Base-by-base conservation (phyloP, 345 rosid species). In the Clarkia xantiana region DNA sequence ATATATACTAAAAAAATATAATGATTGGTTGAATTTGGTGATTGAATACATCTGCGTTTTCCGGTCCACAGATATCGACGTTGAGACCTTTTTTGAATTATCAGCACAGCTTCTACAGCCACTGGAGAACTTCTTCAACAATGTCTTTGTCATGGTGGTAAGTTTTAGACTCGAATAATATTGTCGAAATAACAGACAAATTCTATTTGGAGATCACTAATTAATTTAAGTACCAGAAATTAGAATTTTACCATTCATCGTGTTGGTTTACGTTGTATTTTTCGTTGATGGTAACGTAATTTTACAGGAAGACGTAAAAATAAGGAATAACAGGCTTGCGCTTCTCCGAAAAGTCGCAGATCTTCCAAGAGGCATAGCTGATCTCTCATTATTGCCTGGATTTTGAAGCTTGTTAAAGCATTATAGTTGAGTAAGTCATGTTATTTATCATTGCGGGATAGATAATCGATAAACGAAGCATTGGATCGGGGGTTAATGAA, bases 81-180 rank as follows among this genome's bases (percentile, higher is more conserved):
- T 90, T 25, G 91, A 79, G 53, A 78, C 82, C 52, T 86, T 86
- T 69, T 62, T 81, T 18, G 86, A 83, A 65, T 56, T 71, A 59
- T 90, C 97, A 22, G 71, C 62, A 18, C 64, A 64, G 56, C 71
- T 90, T 43, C 29, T 86, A 14, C 78, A 76, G 34, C 96, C 97
- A 11, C 82, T 90, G 0, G 97, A 83, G 62, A 82, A 86, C 57
- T 90, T 90, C 70, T 90, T 90, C 71, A 69, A 86, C 64, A 59
- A 79, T 59, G 95, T 86, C 52, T 86, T 90, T 16, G 95, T 90
- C 58, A 90, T 90, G 97, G 97, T 86, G 97, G 97, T 86, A 72
- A 29, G 97, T 74, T 60, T 9, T 57, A 59, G 14, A 1, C 17
- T 5, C 36, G 9, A 29, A 29, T 10, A 29, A 2, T 29, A 29